These are phyloP conservation scores for Chrysosporium queenslandicum DNA, from an alignment of 2,329 filamentous ascomycete genomes.

Conservation along the genomic window DNA sequence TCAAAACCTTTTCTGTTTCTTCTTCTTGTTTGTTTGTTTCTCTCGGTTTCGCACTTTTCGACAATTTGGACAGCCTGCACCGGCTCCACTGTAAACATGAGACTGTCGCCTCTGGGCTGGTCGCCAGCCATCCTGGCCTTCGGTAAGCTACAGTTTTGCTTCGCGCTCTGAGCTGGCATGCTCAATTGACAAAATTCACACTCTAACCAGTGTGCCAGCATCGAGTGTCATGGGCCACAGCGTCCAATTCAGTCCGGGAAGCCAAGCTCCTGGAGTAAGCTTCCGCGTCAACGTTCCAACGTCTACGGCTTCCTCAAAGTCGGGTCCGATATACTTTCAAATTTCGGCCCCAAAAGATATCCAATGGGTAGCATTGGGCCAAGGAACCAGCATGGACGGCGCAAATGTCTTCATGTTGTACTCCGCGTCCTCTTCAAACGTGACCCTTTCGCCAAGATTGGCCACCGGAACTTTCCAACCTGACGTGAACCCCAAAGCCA, in stretches of 20 bases:
- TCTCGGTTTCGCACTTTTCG: neutral
- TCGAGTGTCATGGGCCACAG: conserved; percentile 17
- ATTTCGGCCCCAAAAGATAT: conserved; percentile 45
- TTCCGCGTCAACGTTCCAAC: conserved; percentile 48
- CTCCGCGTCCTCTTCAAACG: conserved; percentile 43
- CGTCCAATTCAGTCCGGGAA: conserved; percentile 19
- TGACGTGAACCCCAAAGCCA: conserved; percentile 31
- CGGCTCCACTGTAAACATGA: neutral
- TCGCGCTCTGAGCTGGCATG: neutral
- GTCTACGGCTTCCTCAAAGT: conserved; percentile 41
- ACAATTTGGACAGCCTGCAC: neutral
- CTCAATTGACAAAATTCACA: neutral
- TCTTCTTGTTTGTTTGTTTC: neutral
- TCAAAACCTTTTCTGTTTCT: neutral
- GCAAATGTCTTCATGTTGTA: conserved; percentile 53
- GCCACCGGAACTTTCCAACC: conserved; percentile 40
- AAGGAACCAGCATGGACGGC: conserved; percentile 45
- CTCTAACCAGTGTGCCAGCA: conserved; percentile 12
- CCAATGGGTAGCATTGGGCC: conserved; percentile 48
- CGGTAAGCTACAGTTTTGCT: neutral
- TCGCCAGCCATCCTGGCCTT: neutral
- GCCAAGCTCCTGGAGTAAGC: conserved; percentile 18
- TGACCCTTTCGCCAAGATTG: conserved; percentile 47
- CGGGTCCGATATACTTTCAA: conserved; percentile 50
- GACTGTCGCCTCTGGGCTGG: neutral